A percentile compares a stretch with the other conserved stretches of the same genome.
phyloP scores from a whole-genome alignment of 805 yeast genomes.

The Candida coleopterorum region DNA sequence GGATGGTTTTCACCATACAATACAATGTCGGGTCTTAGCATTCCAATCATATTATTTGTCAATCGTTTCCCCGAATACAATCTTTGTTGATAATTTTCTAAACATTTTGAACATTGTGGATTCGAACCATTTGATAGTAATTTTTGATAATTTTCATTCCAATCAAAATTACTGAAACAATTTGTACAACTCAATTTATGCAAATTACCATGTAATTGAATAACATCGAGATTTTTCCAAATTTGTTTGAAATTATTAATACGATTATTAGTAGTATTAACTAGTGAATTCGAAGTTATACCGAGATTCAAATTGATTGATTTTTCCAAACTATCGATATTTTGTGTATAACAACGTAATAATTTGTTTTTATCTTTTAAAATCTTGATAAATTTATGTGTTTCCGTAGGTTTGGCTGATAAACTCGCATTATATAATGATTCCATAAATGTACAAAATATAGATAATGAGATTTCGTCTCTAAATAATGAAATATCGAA shows the following conservation, averaged over 20 bases:
- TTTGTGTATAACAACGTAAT: conserved; percentile 87
- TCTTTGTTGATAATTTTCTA: conserved; percentile 50
- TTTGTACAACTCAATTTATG: conserved; percentile 71
- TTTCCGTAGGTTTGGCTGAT: conserved; percentile 73
- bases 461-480: conserved; percentile 54
- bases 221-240: conserved; percentile 70
- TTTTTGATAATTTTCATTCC: conserved; percentile 53
- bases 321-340: conserved; percentile 84
- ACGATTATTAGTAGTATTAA: too few relatives aligned
- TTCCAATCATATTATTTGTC: conserved; percentile 60
- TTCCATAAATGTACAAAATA: conserved; percentile 91
- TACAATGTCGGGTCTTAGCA: conserved; percentile 83
- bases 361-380: conserved; percentile 61
- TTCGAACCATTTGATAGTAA: conserved; percentile 55
- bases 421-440: conserved; percentile 60
- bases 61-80: conserved; percentile 66
- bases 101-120: conserved; percentile 76
- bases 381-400: conserved; percentile 69
- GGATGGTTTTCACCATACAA: conserved; percentile 95
- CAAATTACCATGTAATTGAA: conserved; percentile 88
- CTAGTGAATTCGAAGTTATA: conserved; percentile 13
- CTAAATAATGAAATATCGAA: conserved; percentile 84
- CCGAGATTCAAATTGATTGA: conserved; percentile 61
- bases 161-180: conserved; percentile 54
- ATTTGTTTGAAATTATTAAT: conserved; percentile 26